Percentiles rank a stretch among this genome's conserved stretches.
phyloP scores from a whole-genome alignment of 2,329 filamentous ascomycete species.

The Myriosclerotinia scirpicola region DNA sequence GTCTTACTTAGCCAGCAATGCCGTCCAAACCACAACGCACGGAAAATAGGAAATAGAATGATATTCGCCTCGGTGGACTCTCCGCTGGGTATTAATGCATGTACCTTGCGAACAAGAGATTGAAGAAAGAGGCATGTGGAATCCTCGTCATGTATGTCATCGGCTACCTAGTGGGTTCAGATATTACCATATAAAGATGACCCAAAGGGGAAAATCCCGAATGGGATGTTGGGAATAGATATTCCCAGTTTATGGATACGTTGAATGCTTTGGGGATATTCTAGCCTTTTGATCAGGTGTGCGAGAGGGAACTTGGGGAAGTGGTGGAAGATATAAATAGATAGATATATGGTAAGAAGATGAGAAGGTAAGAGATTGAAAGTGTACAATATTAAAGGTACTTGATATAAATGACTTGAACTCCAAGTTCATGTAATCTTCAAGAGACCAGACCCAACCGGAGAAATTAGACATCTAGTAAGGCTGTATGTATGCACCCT shows the following conservation, averaged over 20 bases:
- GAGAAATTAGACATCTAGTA: background rate
- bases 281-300: background rate
- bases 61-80: background rate
- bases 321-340: background rate
- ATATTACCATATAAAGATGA: background rate
- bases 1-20: background rate
- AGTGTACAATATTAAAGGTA: background rate
- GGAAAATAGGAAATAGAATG: background rate
- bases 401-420: background rate
- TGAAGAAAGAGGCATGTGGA: background rate
- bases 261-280: background rate
- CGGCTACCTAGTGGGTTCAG: too few species aligned
- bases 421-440: background rate
- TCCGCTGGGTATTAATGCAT: background rate
- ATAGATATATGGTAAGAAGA: background rate
- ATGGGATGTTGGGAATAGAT: background rate
- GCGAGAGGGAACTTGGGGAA: background rate
- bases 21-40: too few species aligned
- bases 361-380: background rate
- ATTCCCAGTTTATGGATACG: background rate
- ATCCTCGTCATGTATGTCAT: background rate
- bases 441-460: too few species aligned
- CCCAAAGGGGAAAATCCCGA: background rate
- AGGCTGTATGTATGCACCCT: background rate
- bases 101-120: background rate